Percentiles rank a stretch among this genome's conserved stretches.
phyloP scores from a whole-genome alignment of 306 rosid genomes.

The apple (Malus domestica) region ASM211411v1 NC_041795.1:2325001-2325500 shows the following conservation, averaged over 20 bases:
- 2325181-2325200: slow-evolving; percentile 86
- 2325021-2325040: slow-evolving; percentile 26
- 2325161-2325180: slow-evolving; percentile 24
- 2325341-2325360: slow-evolving; percentile 52
- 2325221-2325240: slow-evolving; percentile 59
- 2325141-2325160: slow-evolving; percentile 49
- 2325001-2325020: neutral
- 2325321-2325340: slow-evolving; percentile 95
- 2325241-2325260: slow-evolving; percentile 82
- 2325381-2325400: slow-evolving; percentile 81
- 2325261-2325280: slow-evolving; percentile 83
- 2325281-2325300: slow-evolving; percentile 79
- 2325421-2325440: slow-evolving; percentile 84
- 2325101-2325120: slow-evolving; percentile 58
- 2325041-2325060: slow-evolving; percentile 74
- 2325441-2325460: slow-evolving; percentile 75
- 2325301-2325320: slow-evolving; percentile 79
- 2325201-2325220: slow-evolving; percentile 96
- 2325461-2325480: slow-evolving; percentile 74
- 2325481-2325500: slow-evolving; percentile 58
- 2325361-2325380: slow-evolving; percentile 83
- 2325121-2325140: slow-evolving; percentile 74
- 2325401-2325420: slow-evolving; percentile 81
- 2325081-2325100: slow-evolving; percentile 72
- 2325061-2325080: slow-evolving; percentile 75